Evolutionary conservation across 1,284 basidiomycete genomes (phyloP).

Genomic region (Wallemia mellicola): DNA sequence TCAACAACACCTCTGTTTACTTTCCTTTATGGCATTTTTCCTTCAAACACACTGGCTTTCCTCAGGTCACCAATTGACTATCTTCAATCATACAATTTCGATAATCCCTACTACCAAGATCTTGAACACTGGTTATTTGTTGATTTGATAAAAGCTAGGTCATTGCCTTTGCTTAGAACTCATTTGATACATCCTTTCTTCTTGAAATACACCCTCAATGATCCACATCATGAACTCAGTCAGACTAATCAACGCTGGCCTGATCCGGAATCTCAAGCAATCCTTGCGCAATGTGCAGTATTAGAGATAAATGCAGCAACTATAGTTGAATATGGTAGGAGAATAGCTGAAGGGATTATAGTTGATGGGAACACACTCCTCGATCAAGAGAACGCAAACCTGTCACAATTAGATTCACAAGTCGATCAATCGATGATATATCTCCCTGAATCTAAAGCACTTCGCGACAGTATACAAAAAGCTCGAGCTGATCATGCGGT

Average conservation of each 20-base stretch:
- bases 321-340: not conserved
- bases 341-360: not conserved
- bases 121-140: not conserved
- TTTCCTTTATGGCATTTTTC: slow-evolving; percentile 1
- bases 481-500: not conserved
- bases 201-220: not conserved
- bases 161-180: not conserved
- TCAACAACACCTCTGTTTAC: not conserved
- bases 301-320: not conserved
- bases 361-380: not conserved
- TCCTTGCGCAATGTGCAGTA: not conserved
- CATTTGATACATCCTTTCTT: not conserved
- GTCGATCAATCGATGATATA: not conserved
- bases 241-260: not conserved
- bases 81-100: not conserved
- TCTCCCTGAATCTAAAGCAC: not conserved
- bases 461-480: not conserved
- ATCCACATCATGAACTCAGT: not conserved
- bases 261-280: not conserved
- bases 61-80: not conserved
- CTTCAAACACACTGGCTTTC: not conserved
- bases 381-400: not conserved
- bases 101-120: not conserved
- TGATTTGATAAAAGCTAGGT: not conserved
- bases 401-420: not conserved